Base-by-base conservation (phyloP, 768 basidiomycete genomes). In the Basidioascus undulatus region DNA sequence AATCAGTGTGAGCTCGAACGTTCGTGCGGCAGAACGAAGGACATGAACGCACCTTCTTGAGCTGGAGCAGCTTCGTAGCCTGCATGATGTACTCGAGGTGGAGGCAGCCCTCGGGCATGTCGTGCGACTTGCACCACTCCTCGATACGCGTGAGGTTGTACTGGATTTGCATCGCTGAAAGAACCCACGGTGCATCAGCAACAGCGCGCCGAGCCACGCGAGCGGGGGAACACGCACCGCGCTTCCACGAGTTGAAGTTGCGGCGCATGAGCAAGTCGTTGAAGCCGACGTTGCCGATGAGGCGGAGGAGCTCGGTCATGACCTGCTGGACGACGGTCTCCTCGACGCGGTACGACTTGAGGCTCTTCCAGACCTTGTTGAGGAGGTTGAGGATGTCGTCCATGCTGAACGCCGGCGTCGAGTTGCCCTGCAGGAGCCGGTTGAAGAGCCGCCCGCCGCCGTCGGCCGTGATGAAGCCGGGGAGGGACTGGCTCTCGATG, bases 61-160 rank as follows among this genome's bases (percentile, higher is more conserved):
- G 64, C 59, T 98, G 92, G 20, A 98, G 65, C 41, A 98, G 62
- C 61, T 98, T 96, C 53, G 92, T 94, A 41, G 92, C 92, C 65
- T 98, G 92, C 84, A 96, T 92, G 61, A 98, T 68, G 61, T 96
- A 87, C 60, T 98, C 92, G 41, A 98, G 66, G 57, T 96, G 92
- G 23, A 98, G 66, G 15, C 83, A 82, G 8, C 92, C 92, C 57
- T 98, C 92, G 1, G 89, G 92, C 84, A 98, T 94, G 55, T 92
- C 84, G 54, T 96, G 92, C 20, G 92, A 87, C 62, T 98, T 96
- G 66, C 92, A 98, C 92, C 92, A 96, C 61, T 94, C 87, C 53
- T 87, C 83, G 53, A 87, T 79, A 21, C 80, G 73, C 24, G 47
- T 48, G 39, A 96, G 92, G 55, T 96, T 96, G 59, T 98, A 98